These are phyloP conservation scores for Botrytis pseudocinerea DNA, from an alignment of 2,329 filamentous ascomycete genomes.

Conservation along the genomic window DNA sequence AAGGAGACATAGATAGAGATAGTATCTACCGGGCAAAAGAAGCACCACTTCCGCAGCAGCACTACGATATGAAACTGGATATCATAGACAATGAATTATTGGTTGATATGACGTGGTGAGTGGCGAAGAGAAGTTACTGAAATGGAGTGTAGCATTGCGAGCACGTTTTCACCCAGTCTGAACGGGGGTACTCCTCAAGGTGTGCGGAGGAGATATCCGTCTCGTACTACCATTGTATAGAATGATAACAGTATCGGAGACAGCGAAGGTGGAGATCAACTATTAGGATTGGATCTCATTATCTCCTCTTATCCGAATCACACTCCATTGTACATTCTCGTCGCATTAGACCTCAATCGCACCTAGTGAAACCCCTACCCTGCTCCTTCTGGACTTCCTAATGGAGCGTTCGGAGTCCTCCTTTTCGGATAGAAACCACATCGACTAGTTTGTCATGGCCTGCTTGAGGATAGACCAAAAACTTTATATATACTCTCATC, in stretches of 20 bases:
- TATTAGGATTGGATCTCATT: not conserved
- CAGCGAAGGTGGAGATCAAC: slow-evolving; percentile 1
- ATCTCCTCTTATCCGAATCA: not conserved
- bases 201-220: not conserved
- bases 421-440: not conserved
- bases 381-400: not conserved
- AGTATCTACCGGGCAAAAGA: not conserved
- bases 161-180: not conserved
- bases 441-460: not conserved
- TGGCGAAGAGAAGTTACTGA: not conserved
- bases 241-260: slow-evolving; percentile 6
- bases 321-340: not conserved
- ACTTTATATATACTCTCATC: slow-evolving; percentile 7
- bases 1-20: not conserved
- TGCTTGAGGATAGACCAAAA: not conserved
- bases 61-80: not conserved
- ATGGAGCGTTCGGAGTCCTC: slow-evolving; percentile 9
- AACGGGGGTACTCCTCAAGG: not conserved
- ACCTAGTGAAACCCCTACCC: not conserved
- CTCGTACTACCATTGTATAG: not conserved
- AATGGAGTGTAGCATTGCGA: not conserved
- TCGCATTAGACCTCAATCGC: not conserved
- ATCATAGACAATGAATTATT: not conserved
- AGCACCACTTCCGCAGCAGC: not conserved
- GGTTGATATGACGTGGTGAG: slow-evolving; percentile 7